A percentile compares a stretch with the other conserved stretches of the same genome.
phyloP scores from a whole-genome alignment of 352 stramenopile genomes.

The Phytophthora ohioensis region DNA sequence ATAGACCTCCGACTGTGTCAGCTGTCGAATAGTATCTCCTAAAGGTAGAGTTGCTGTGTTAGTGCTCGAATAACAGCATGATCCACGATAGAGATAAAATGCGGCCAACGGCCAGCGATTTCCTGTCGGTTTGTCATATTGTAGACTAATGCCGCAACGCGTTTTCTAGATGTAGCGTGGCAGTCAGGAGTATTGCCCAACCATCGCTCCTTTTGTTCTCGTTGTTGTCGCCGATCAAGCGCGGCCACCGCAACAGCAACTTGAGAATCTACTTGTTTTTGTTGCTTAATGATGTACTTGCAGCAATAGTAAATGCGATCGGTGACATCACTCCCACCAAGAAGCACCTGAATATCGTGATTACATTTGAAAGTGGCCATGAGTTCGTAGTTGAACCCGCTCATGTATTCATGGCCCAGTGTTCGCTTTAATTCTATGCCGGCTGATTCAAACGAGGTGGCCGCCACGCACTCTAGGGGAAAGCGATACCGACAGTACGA shows the following conservation, averaged over 20 bases:
- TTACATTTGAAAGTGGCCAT: constrained; percentile 19
- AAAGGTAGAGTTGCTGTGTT: background rate
- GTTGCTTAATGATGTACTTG: constrained; percentile 21
- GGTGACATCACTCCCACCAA: background rate
- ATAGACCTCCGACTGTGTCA: background rate
- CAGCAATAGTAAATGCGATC: constrained; percentile 15
- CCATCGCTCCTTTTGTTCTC: background rate
- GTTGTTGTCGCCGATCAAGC: constrained; percentile 1
- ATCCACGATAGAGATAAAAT: background rate
- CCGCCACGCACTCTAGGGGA: background rate
- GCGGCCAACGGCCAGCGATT: constrained; percentile 9
- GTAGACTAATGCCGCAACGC: background rate
- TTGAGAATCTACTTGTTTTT: constrained; percentile 13
- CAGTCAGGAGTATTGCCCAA: background rate
- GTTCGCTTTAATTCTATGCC: background rate
- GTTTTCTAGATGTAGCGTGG: background rate
- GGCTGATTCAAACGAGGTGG: background rate
- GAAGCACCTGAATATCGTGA: constrained; percentile 4
- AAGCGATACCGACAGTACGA: constrained; percentile 9
- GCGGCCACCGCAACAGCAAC: constrained; percentile 3
- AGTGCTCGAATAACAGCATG: constrained; percentile 14
- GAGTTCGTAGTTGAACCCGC: constrained; percentile 11
- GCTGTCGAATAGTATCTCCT: background rate
- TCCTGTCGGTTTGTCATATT: constrained; percentile 16
- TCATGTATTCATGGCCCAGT: constrained; percentile 8